Conservation (phyloP, 192 early-diverging fungal genomes). For the Paraglomus brasilianum region DNA sequence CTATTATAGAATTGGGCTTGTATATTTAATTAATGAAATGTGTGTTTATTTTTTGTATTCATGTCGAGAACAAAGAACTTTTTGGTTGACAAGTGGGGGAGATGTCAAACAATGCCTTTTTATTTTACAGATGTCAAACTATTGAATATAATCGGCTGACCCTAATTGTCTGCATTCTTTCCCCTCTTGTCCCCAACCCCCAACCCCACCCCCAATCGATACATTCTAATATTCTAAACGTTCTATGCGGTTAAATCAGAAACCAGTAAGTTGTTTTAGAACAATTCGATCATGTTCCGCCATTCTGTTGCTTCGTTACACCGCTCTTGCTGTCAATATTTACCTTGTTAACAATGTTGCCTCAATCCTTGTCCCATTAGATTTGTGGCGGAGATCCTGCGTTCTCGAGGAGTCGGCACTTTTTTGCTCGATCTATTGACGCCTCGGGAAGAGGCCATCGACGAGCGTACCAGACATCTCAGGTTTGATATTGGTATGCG, state of each 20-base stretch:
- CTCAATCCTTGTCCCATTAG: neutral
- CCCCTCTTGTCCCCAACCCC: no score
- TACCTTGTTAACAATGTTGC: no score
- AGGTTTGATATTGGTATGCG: conserved; percentile 1
- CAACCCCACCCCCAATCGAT: no score
- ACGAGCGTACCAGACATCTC: neutral
- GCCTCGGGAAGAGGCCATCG: neutral
- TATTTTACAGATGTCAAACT: neutral
- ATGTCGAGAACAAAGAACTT: no score
- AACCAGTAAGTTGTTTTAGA: neutral
- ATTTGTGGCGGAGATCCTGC: neutral
- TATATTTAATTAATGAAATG: no score
- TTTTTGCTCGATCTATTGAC: neutral
- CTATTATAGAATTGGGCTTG: no score
- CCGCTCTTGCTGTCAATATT: no score
- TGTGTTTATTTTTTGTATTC: no score
- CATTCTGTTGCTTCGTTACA: neutral
- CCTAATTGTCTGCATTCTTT: no score
- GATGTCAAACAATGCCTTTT: neutral
- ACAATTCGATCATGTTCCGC: neutral
- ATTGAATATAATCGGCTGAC: no score
- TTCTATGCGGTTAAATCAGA: neutral
- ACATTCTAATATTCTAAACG: no score
- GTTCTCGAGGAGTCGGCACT: neutral
- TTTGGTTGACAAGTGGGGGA: no score